Base-by-base conservation (phyloP, 805 yeast species). In the Yarrowia sp. region DNA sequence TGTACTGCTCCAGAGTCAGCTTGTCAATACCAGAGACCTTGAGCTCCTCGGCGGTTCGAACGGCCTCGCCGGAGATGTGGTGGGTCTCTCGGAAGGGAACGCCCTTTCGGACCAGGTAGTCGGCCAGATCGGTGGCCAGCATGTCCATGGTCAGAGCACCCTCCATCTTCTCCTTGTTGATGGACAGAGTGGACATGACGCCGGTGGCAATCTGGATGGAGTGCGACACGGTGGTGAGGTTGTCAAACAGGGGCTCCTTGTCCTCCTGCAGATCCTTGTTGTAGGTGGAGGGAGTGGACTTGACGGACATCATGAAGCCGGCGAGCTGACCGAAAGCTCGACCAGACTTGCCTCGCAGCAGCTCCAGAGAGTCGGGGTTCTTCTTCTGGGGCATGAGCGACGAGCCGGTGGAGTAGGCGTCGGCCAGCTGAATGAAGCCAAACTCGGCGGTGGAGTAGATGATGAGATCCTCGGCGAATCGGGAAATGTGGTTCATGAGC, bases 71-170 rank as follows among this genome's bases (percentile, higher is more conserved):
- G 8, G 98, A 92, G 70, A 95, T 95, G 79, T 95, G 98, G 81
- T 95, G 99, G 0, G 99, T 95, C 80, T 95, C 98, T 83, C 99
- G 91, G 82, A 95, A 95, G 68, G 99, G 99, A 72, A 95, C 99
- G 70, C 99, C 99, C 79, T 89, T 93, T 81, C 97, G 89, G 64
- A 95, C 99, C 72, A 95, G 84, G 78, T 95, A 95, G 78, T 95
- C 99, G 47, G 99, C 99, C 73, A 95, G 84, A 78, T 95, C 99
- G 39, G 99, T 95, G 20, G 99, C 99, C 74, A 95, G 85, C 99
- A 95, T 95, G 79, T 95, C 99, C 97, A 94, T 94, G 36, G 98
- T 93, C 74, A 95, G 85, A 0, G 98, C 94, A 52, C 84, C 87
- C 73, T 83, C 85, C 99, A 95, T 95, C 72, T 83, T 87, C 66